Conservation (phyloP, 495 filamentous ascomycete genomes). For the Hypoxylon rickii region DNA sequence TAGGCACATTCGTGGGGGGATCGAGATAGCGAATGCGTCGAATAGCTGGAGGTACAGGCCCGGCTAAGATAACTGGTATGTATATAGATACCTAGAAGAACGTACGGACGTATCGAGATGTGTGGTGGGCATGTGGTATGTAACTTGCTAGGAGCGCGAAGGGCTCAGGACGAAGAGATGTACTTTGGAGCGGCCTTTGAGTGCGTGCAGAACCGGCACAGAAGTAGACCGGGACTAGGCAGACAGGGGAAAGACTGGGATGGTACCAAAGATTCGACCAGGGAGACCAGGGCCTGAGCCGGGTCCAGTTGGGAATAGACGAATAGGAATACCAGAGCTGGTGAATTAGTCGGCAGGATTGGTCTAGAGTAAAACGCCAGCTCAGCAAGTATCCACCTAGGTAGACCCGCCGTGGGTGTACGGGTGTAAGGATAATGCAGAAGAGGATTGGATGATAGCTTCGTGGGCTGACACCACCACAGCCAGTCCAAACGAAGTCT, state of each 20-base stretch:
- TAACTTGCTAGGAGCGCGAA: too few relatives aligned
- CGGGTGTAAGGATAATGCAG: conserved; percentile 13
- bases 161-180: too few relatives aligned
- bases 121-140: too few relatives aligned
- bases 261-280: too few relatives aligned
- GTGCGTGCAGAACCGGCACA: neutral
- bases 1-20: conserved; percentile 31
- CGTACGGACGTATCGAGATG: too few relatives aligned
- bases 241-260: neutral
- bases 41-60: neutral
- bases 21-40: conserved; percentile 32
- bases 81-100: too few relatives aligned
- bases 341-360: conserved; percentile 12
- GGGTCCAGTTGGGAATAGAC: conserved; percentile 15
- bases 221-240: neutral
- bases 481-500: conserved; percentile 30
- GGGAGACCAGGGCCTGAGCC: conserved; percentile 21
- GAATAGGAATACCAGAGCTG: conserved; percentile 15
- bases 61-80: too few relatives aligned
- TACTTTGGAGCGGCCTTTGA: too few relatives aligned
- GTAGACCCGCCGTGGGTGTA: conserved; percentile 28
- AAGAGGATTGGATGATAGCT: conserved; percentile 36
- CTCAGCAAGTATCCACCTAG: conserved; percentile 38
- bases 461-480: conserved; percentile 39
- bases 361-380: conserved; percentile 31